phyloP scores from a whole-genome alignment of 768 basidiomycete species.

The Paxillus involutus region DNA sequence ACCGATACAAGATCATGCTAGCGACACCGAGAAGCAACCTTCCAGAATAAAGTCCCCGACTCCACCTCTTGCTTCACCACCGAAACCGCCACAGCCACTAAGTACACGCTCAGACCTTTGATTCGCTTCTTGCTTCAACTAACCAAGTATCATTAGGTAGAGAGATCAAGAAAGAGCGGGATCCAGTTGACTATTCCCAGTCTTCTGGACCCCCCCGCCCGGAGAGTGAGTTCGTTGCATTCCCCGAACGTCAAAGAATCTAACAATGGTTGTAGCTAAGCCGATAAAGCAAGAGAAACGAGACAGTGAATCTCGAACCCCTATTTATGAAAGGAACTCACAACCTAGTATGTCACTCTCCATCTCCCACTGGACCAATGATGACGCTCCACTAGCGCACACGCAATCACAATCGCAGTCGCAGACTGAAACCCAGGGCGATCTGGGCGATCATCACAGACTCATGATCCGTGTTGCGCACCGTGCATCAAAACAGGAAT shows the following conservation, averaged over 20 bases:
- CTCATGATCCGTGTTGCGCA: conserved; percentile 33
- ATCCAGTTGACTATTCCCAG: background rate
- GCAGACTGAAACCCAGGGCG: conserved; percentile 1
- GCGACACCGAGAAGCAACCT: background rate
- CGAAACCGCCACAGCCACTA: background rate
- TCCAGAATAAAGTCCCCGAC: background rate
- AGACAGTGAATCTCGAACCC: background rate
- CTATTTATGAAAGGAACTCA: background rate
- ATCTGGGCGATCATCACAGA: conserved; percentile 8
- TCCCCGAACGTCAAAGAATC: background rate
- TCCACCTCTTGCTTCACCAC: conserved; percentile 2
- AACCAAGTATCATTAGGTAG: background rate
- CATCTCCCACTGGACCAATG: background rate
- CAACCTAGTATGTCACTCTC: conserved; percentile 12
- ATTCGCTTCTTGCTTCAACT: background rate
- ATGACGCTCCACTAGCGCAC: conserved; percentile 1
- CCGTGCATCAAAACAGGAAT: conserved; percentile 27
- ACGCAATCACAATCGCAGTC: conserved; percentile 5
- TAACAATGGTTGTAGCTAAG: conserved; percentile 6
- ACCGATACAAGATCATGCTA: background rate
- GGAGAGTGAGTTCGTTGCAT: conserved; percentile 4
- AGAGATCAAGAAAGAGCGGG: conserved; percentile 5
- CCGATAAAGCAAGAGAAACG: conserved; percentile 19
- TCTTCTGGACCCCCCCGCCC: background rate
- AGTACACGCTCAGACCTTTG: background rate